Evolutionary conservation across 345 rosid species (phyloP).

Genomic region (Murraya paniculata): DNA sequence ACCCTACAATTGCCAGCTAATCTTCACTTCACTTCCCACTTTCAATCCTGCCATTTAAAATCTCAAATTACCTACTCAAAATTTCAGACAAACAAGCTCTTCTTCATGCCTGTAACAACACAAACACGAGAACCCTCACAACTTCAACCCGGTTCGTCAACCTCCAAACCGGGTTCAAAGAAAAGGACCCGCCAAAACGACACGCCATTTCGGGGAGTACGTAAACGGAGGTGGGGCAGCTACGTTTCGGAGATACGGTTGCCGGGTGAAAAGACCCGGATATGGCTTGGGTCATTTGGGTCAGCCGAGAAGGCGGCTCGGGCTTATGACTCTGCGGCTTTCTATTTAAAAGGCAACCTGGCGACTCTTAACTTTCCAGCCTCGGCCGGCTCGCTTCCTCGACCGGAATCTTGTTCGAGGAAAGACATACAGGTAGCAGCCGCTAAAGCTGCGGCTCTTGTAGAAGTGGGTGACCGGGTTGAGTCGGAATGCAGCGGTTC

Average conservation of each 20-base stretch:
- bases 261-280: conserved; percentile 28
- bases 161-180: neutral
- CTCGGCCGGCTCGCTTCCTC: conserved; percentile 23
- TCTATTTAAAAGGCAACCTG: conserved; percentile 23
- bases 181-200: conserved; percentile 18
- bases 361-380: conserved; percentile 31
- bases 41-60: neutral
- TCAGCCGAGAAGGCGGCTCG: conserved; percentile 33
- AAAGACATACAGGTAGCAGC: conserved; percentile 33
- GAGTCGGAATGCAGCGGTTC: conserved; percentile 2
- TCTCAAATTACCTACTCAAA: neutral
- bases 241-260: conserved; percentile 32
- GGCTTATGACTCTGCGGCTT: conserved; percentile 34
- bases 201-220: conserved; percentile 22
- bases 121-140: neutral
- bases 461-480: neutral
- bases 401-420: conserved; percentile 22
- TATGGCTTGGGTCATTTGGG: conserved; percentile 32
- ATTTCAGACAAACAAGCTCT: neutral
- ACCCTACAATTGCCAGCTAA: neutral
- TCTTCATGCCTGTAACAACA: neutral
- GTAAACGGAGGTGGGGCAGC: conserved; percentile 33
- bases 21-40: neutral
- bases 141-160: neutral
- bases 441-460: conserved; percentile 18